These are phyloP conservation scores for Cutaneotrichosporon mucoides DNA, from an alignment of 1,284 basidiomycete genomes.

Conservation along the genomic window DNA sequence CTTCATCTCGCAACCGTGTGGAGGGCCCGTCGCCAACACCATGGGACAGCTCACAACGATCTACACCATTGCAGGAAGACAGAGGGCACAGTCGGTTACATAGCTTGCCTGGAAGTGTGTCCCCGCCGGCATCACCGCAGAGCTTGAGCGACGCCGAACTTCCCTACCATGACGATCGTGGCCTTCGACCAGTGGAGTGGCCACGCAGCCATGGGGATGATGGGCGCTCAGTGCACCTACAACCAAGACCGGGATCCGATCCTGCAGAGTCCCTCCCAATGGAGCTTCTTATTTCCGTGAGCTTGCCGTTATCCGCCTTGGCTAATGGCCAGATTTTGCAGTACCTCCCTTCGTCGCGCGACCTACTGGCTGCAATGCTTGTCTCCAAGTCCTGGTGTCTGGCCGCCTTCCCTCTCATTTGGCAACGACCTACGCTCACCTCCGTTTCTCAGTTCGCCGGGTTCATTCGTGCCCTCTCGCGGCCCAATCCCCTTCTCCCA, in stretches of 20 bases:
- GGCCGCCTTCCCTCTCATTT: slow-evolving; percentile 89
- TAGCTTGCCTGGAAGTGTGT: background rate
- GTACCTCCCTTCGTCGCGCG: slow-evolving; percentile 67
- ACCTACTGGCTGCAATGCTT: slow-evolving; percentile 70
- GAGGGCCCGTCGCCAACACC: background rate
- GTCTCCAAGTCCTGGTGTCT: slow-evolving; percentile 93
- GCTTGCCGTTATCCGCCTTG: background rate
- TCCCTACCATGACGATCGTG: background rate
- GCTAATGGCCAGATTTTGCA: slow-evolving; percentile 66
- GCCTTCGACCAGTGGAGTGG: background rate
- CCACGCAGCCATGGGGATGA: background rate
- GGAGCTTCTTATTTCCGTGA: slow-evolving; percentile 65
- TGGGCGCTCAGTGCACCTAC: background rate
- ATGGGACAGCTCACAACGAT: slow-evolving; percentile 9
- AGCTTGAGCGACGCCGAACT: slow-evolving; percentile 10
- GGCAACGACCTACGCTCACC: slow-evolving; percentile 80
- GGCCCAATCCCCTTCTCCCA: slow-evolving; percentile 65
- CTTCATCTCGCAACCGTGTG: background rate
- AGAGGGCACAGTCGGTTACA: background rate
- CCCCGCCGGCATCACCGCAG: background rate
- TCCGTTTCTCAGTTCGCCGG: slow-evolving; percentile 54
- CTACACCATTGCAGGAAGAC: slow-evolving; percentile 7
- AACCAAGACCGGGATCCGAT: background rate
- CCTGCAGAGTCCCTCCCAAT: slow-evolving; percentile 59
- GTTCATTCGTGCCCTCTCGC: slow-evolving; percentile 29